A percentile compares a stretch with the other conserved stretches of the same genome.
These are phyloP conservation scores for Laetiporus sulphureus DNA, from an alignment of 1,284 basidiomycete genomes.

Conservation along the genomic window DNA sequence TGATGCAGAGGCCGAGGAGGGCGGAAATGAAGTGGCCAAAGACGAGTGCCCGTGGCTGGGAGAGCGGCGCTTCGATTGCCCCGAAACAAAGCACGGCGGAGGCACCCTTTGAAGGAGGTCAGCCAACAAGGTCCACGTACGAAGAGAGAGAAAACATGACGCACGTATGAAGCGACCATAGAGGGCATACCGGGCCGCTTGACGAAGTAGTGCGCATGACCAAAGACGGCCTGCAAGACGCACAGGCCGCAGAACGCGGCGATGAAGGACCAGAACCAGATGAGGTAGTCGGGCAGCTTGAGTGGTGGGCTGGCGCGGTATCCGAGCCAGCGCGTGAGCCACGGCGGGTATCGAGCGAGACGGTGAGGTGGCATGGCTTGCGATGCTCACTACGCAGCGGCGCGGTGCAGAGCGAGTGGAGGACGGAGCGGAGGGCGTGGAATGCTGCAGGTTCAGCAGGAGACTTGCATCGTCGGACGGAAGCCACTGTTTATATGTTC, in stretches of 20 bases:
- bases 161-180: constrained; percentile 43
- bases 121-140: too few species aligned
- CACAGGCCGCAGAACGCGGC: constrained; percentile 52
- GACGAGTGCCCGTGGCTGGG: constrained; percentile 54
- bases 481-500: too few species aligned
- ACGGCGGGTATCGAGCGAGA: constrained; percentile 32
- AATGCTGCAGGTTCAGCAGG: too few species aligned
- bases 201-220: constrained; percentile 41
- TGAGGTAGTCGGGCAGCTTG: constrained; percentile 32
- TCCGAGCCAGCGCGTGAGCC: constrained; percentile 39
- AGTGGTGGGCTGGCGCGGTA: constrained; percentile 32
- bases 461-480: too few species aligned
- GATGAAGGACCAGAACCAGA: constrained; percentile 40
- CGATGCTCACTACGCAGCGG: too few species aligned
- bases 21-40: constrained; percentile 53
- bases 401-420: too few species aligned
- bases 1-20: constrained; percentile 45
- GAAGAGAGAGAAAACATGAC: constrained; percentile 13
- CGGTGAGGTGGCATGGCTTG: too few species aligned
- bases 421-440: too few species aligned
- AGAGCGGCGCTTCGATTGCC: constrained; percentile 50
- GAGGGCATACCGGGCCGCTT: constrained; percentile 40
- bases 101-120: too few species aligned
- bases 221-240: constrained; percentile 48
- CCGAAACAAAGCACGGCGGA: constrained; percentile 55